Evolutionary conservation across 176 grass and related monocot species (phyloP), one percentile per base, ranked within the genome.

Genomic region (Thinopyrum elongatum): DNA sequence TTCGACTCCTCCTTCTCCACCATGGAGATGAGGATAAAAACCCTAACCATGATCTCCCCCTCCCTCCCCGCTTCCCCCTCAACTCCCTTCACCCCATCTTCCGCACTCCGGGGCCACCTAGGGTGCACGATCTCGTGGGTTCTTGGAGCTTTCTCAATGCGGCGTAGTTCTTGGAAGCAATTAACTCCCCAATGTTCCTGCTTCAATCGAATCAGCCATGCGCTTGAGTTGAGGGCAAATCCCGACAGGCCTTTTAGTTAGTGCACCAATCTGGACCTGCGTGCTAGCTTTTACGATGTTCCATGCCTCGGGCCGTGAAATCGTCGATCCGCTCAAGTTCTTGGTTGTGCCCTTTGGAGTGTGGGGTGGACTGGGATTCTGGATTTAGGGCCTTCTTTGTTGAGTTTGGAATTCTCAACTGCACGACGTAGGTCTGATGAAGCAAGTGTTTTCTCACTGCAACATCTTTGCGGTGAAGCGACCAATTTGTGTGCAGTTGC

Each of bases 1-100:
- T 97, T 97, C 92, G 95, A 97, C 81, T 25, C 86, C 42, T 92
- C 94, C 86, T 97, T 97, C 89, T 93, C 92, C 81, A 92, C 89
- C 80, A 97, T 87, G 83, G 95, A 97, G 84, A 97, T 97, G 95
- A 80, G 95, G 90, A 92, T 97, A 83, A 28, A 16, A 8, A 3
- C 1, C 39, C 79, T 10, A 80, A 6, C 13, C 70, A 5, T 26
- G 59, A 49, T 38, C 11, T 13, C 41, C 22, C 8, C 23, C 15
- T 13, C 26, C 10, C 57, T 1, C 5, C 16, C 67, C 22, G 26
- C 30, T 26, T 13, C 19, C 29, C 11, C 79, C 33, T 3, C n/a
- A n/a, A n/a, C n/a, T n/a, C n/a, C n/a, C n/a, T n/a, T n/a, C n/a
- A n/a, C n/a, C n/a, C 4, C 8, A 12, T 27, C 58, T 39, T 15